These are phyloP conservation scores for Termitomyces sp. DNA, from an alignment of 1,284 basidiomycete species.

Conservation along the genomic window DNA sequence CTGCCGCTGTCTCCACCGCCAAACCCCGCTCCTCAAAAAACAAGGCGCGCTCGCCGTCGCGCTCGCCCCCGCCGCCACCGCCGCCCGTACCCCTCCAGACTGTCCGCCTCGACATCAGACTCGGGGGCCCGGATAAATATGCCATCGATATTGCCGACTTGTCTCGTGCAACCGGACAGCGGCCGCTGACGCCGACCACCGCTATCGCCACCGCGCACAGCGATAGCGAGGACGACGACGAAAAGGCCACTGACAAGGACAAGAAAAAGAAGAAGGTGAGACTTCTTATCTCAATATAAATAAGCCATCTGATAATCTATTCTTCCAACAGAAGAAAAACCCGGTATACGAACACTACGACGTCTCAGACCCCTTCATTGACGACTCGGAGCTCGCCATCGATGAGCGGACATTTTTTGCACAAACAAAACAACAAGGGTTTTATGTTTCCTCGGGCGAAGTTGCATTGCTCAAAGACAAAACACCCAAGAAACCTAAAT, in stretches of 20 bases:
- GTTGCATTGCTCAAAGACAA: slow-evolving; percentile 82
- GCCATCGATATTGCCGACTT: slow-evolving; percentile 60
- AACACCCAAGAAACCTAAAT: slow-evolving; percentile 66
- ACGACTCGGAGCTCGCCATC: slow-evolving; percentile 89
- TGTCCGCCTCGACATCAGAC: slow-evolving; percentile 60
- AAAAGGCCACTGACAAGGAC: slow-evolving; percentile 35
- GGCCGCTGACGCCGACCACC: slow-evolving; percentile 43
- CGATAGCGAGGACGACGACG: slow-evolving; percentile 46
- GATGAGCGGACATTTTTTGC: slow-evolving; percentile 90
- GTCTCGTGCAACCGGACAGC: slow-evolving; percentile 61
- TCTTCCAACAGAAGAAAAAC: slow-evolving; percentile 45
- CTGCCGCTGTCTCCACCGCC: slow-evolving; percentile 11
- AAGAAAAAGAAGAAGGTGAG: slow-evolving; percentile 39
- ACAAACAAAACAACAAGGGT: slow-evolving; percentile 92
- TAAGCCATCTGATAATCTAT: not conserved
- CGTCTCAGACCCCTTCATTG: slow-evolving; percentile 89
- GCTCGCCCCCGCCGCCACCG: slow-evolving; percentile 50
- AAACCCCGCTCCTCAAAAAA: slow-evolving; percentile 43
- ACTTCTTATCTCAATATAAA: not conserved
- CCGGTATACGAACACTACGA: slow-evolving; percentile 78
- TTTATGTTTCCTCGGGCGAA: slow-evolving; percentile 85
- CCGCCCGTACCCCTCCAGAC: slow-evolving; percentile 55
- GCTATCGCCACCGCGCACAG: slow-evolving; percentile 47
- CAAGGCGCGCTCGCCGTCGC: slow-evolving; percentile 52
- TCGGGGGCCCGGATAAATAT: slow-evolving; percentile 70